Evolutionary conservation across 257 asterid species (phyloP).

Genomic region (Solanum dulcamara): DNA sequence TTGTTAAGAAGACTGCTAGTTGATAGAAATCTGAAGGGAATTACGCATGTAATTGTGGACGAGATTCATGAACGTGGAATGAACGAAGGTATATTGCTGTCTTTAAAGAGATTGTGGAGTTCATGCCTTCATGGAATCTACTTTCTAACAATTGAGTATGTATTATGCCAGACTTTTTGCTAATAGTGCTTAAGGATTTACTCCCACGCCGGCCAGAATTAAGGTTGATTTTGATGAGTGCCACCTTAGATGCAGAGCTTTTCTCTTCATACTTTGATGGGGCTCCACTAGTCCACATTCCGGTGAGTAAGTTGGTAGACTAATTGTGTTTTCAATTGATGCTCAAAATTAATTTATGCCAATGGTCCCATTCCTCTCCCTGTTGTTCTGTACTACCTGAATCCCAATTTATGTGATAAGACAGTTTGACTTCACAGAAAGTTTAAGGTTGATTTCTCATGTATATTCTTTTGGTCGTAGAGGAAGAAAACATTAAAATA

Average conservation of each 20-base stretch:
- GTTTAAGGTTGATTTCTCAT: not conserved
- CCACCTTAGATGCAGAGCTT: slow-evolving; percentile 83
- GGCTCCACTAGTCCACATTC: slow-evolving; percentile 66
- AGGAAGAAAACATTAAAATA: not conserved
- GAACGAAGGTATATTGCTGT: slow-evolving; percentile 63
- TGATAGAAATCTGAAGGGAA: slow-evolving; percentile 76
- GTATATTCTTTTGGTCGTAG: not conserved
- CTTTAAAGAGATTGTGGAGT: not conserved
- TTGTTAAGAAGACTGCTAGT: slow-evolving; percentile 72
- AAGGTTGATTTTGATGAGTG: slow-evolving; percentile 93
- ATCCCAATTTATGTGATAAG: not conserved
- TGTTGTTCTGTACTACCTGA: not conserved
- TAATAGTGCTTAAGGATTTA: slow-evolving; percentile 77
- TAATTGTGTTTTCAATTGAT: not conserved
- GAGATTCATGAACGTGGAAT: slow-evolving; percentile 99
- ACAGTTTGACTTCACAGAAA: not conserved
- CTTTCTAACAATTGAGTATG: slow-evolving; percentile 15
- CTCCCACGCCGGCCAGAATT: slow-evolving; percentile 91
- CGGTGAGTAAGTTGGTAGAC: slow-evolving; percentile 34
- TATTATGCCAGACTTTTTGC: slow-evolving; percentile 71
- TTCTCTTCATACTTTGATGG: slow-evolving; percentile 85
- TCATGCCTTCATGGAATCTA: not conserved
- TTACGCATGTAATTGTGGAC: slow-evolving; percentile 85
- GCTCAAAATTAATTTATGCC: not conserved
- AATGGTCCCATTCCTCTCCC: not conserved